Evolutionary conservation across 768 basidiomycete genomes (phyloP).

Genomic region (Kwoniella botswanensis): DNA sequence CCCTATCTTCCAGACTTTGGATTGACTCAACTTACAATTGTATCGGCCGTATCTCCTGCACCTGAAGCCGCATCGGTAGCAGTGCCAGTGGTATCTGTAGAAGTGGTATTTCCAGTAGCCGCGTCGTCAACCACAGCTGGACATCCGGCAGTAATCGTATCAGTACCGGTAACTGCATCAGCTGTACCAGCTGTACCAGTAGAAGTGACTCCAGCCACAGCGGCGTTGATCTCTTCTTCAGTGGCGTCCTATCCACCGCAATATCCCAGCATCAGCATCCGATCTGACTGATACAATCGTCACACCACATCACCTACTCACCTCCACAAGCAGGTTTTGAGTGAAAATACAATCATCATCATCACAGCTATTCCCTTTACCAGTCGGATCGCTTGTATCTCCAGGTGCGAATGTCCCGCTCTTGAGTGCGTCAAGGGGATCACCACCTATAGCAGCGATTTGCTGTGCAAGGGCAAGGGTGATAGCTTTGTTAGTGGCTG

Average conservation of each 20-base stretch:
- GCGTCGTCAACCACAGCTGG: background rate
- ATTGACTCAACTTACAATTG: no score
- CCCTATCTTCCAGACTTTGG: background rate
- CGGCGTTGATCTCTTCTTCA: slow-evolving; percentile 66
- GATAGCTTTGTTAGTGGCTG: slow-evolving; percentile 69
- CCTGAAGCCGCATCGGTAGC: background rate
- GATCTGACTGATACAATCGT: slow-evolving; percentile 63
- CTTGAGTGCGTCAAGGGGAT: slow-evolving; percentile 67
- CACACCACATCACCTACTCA: background rate
- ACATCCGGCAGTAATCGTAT: background rate
- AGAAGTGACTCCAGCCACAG: slow-evolving; percentile 28
- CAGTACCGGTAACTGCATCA: background rate
- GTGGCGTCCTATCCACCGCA: slow-evolving; percentile 49
- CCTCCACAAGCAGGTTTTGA: slow-evolving; percentile 61
- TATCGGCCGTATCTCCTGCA: no score
- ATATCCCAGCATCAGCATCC: background rate
- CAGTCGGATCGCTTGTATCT: slow-evolving; percentile 64
- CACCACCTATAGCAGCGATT: slow-evolving; percentile 69
- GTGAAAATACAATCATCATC: slow-evolving; percentile 68
- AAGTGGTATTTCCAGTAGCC: background rate
- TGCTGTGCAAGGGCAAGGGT: slow-evolving; percentile 69
- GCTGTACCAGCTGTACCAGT: background rate
- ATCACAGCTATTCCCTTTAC: slow-evolving; percentile 66
- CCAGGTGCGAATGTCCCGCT: slow-evolving; percentile 71
- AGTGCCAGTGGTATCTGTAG: background rate